Base-by-base conservation (phyloP, 768 basidiomycete species). In the Floccularia luteovirens region DNA sequence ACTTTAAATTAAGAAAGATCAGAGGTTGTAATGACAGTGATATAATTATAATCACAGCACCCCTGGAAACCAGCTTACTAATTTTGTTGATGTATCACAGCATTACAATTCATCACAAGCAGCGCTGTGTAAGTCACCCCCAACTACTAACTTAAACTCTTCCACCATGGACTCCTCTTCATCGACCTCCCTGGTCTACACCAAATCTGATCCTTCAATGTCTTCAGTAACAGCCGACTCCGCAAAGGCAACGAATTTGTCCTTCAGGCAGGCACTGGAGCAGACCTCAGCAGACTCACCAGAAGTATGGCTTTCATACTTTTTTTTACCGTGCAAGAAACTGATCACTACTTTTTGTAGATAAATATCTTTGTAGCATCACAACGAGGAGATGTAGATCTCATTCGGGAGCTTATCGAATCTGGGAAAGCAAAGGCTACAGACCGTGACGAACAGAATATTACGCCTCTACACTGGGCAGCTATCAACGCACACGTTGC, bases 381-480 rank as follows among this genome's bases (percentile, higher is more conserved):
- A 0, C 93, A 96, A 54, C 71, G 89, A 38, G 93, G 93, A 7
- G 91, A 94, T 51, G 67, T 90, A 5, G 55, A 60, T 6, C 61
- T 73, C 30, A 60, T 94, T 21, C 73, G 72, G 4, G 59, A 75
- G 36, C 74, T 92, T 42, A 67, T 92, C 28, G 76, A 81, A 48
- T 82, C 79, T 1, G 84, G 84, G 3, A 66, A 70, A 43, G 83
- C 83, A 14, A 69, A 62, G 4, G 84, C 81, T 14, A 80, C 80
- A 11, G 89, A 90, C 60, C 69, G 84, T 35, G 94, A 98, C 61
- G 72, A 75, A 21, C 86, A 94, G 58, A 91, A 93, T 50, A 89
- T 97, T 46, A 94, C 93, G 0, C 85, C 96, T 1, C 75, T 99
- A 1, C 96, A 99, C 56, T 99, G 96, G 96, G 93, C 96, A 5